Evolutionary conservation across 2,329 filamentous ascomycete species (phyloP).

Genomic region (Chaetothyriales sp.): DNA sequence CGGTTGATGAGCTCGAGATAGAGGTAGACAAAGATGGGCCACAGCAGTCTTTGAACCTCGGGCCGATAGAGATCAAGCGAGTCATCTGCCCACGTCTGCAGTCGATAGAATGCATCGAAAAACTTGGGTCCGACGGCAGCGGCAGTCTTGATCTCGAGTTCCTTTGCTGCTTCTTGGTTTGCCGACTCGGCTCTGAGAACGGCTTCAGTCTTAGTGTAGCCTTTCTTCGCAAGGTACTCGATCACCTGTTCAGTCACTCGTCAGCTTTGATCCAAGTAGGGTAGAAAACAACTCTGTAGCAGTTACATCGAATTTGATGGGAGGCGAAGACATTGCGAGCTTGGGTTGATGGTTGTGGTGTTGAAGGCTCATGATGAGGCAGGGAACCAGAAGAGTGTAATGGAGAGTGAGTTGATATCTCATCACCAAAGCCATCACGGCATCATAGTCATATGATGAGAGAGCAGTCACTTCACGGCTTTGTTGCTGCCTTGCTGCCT

Average conservation of each 20-base stretch:
- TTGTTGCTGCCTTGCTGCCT: no score
- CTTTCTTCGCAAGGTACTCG: constrained; percentile 89
- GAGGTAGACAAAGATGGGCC: constrained; percentile 89
- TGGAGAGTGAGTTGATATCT: neutral
- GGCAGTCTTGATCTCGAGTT: constrained; percentile 6
- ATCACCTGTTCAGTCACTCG: constrained; percentile 47
- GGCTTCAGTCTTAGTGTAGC: constrained; percentile 82
- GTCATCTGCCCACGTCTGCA: constrained; percentile 76
- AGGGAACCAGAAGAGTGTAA: neutral
- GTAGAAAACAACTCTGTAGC: constrained; percentile 3
- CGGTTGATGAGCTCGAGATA: constrained; percentile 66
- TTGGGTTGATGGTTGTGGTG: neutral
- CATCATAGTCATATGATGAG: no score
- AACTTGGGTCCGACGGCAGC: constrained; percentile 67
- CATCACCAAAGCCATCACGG: no score
- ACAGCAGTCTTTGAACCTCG: constrained; percentile 73
- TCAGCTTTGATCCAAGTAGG: neutral
- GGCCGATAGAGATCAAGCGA: constrained; percentile 93
- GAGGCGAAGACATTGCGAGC: neutral
- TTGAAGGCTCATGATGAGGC: neutral
- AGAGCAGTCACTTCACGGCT: neutral
- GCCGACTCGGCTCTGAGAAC: constrained; percentile 83
- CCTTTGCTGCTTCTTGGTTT: constrained; percentile 58
- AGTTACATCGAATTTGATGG: neutral
- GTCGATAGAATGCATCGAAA: constrained; percentile 53